phyloP scores from a whole-genome alignment of 768 basidiomycete genomes.

The Lyophyllum decastes region DNA sequence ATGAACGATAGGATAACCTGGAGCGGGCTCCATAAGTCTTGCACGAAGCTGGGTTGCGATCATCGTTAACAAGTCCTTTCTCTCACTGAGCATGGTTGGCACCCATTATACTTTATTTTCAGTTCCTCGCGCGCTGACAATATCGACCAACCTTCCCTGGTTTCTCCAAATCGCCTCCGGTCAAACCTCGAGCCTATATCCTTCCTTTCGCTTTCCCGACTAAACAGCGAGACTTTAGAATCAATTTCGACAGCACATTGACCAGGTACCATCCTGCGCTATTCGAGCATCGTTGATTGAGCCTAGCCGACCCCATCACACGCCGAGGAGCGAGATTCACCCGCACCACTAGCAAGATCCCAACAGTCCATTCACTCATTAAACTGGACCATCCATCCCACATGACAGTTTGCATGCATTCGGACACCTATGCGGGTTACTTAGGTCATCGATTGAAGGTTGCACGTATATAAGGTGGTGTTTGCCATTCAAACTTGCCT shows the following conservation, averaged over 20 bases:
- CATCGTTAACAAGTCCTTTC: too few species aligned
- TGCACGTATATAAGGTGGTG: constrained; percentile 1
- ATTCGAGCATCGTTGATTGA: neutral
- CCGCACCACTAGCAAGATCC: neutral
- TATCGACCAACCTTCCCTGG: neutral
- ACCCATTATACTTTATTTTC: too few species aligned
- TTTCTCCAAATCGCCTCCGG: too few species aligned
- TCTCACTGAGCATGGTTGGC: too few species aligned
- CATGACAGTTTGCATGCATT: neutral
- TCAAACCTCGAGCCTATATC: neutral
- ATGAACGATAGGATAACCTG: too few species aligned
- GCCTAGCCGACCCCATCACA: neutral
- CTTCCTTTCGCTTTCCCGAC: neutral
- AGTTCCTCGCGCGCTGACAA: too few species aligned
- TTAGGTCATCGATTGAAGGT: neutral
- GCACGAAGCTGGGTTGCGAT: too few species aligned
- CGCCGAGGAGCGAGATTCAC: neutral
- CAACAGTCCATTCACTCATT: neutral
- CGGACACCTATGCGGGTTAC: neutral
- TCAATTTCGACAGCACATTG: neutral
- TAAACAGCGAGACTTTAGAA: neutral
- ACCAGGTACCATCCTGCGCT: too few species aligned
- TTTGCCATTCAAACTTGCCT: neutral
- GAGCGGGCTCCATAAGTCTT: too few species aligned
- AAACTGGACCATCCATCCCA: neutral